These are phyloP conservation scores for Pezicula rhizophila DNA, from an alignment of 2,329 filamentous ascomycete species.

Conservation along the genomic window DNA sequence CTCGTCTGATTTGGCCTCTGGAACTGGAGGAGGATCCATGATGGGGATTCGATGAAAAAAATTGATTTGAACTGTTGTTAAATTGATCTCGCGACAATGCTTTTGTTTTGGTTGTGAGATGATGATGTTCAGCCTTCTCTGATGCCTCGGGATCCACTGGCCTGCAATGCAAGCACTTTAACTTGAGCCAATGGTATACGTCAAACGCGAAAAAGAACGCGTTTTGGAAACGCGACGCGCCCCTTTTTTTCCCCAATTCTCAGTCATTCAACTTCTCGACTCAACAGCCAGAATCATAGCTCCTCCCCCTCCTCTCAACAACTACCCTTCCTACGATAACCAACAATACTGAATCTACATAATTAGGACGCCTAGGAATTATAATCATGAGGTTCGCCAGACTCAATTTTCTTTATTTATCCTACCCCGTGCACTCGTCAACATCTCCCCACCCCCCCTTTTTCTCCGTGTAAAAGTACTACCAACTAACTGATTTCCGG, in stretches of 20 bases:
- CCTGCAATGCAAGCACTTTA: neutral
- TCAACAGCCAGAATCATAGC: neutral
- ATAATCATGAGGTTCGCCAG: conserved; percentile 1
- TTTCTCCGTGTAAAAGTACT: conserved; percentile 23
- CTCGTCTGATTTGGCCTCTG: conserved; percentile 11
- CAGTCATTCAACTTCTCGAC: conserved; percentile 1
- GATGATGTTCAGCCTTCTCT: conserved; percentile 2
- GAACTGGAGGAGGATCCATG: conserved; percentile 32
- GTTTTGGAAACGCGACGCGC: conserved; percentile 5
- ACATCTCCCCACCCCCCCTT: conserved; percentile 4
- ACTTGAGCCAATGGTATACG: neutral
- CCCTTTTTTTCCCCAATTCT: conserved; percentile 4
- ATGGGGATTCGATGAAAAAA: neutral
- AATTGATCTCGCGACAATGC: neutral
- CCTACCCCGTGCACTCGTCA: neutral
- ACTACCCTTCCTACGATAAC: neutral
- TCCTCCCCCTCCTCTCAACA: neutral
- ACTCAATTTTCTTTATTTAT: neutral
- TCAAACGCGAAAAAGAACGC: conserved; percentile 1
- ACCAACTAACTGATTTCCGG: conserved; percentile 12
- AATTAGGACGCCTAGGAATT: too few species aligned
- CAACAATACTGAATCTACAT: neutral
- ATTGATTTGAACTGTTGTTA: neutral
- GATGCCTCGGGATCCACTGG: conserved; percentile 1
- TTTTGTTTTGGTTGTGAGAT: neutral